Evolutionary conservation across 225 moss, liverwort and hornwort species (phyloP), one percentile per base, ranked within the genome.

Genomic region (Pleurozium schreberi): DNA sequence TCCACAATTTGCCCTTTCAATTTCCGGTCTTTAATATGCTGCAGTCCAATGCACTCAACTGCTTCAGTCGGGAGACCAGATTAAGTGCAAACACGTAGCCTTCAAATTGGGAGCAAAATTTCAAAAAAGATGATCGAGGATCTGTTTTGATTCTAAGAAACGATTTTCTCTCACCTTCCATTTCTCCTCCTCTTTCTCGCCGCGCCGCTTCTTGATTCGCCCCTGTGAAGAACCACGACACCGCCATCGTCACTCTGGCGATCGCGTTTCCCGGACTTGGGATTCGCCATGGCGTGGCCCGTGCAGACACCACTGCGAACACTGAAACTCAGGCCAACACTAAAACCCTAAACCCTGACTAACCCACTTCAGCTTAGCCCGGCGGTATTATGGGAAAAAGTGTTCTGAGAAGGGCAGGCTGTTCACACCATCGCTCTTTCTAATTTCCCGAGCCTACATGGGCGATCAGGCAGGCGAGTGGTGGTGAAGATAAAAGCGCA

Each of bases 11-110:
- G 89, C 18, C 94, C 94, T 88, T 90, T 96, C 94, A 96, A 81
- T 83, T 95, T 97, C 91, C 83, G 96, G 86, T 97, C 96, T 33
- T 88, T 90, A 3, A 97, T 93, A 57, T 93, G 95, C 98, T 98
- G 93, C 91, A 92, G 74, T 57, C 74, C 82, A 86, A 86, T 78
- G 71, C 83, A 83, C 40, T 70, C 88, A 88, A 49, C 28, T 87
- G 57, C 64, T 90, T 88, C 65, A 90, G 63, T 61, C 49, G 30
- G 20, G 70, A 8, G 57, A 86, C 6, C 84, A 43, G 20, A 8
- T 30, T 49, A 21, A 47, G 59, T 18, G 49, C 38, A 70, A 50
- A 52, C 70, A 61, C 20, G 14, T 10, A 45, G 22, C 20, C n/a
- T 30, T 74, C 3, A 64, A 65, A 65, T 40, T 71, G 61, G 30